Evolutionary conservation across 345 rosid genomes (phyloP), one percentile per base, ranked within the genome.

Genomic region (Citrus reticulata): DNA sequence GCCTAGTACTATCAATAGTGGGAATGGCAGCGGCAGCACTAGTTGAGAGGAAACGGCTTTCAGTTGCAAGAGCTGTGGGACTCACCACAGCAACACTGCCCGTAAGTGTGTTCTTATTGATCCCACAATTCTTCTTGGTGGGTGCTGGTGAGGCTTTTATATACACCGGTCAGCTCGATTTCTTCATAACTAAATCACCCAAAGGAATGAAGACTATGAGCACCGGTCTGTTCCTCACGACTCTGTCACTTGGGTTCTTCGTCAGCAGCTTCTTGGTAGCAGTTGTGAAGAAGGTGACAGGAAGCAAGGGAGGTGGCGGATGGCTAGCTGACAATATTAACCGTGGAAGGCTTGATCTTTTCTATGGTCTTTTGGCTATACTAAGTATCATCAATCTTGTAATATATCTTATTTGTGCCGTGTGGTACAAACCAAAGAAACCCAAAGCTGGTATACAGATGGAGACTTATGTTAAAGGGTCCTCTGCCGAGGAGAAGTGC

Each of bases 131-230:
- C 82, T 84, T 88, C 83, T 35, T 91, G 42, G 87, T 89, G 10
- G 95, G 93, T 55, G 32, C 91, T 6, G 95, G 91, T 4, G 95
- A 91, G 80, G 92, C 90, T 1, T 86, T 89, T 77, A 85, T 89
- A 59, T 91, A 89, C 90, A 84, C 91, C 0, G 95, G 95, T 63
- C 91, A 89, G 81, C 91, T 88, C 22, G 91, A 89, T 76, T 85
- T 91, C 91, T 91, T 91, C 88, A 87, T 89, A 71, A 91, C 93
- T 6, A 85, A 87, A 60, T 88, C 93, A 9, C 91, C 93, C 1
- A 86, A 89, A 84, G 90, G 93, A 77, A 89, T 90, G 93, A 91
- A 90, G 82, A 91, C 91, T 0, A 87, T 91, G 85, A 89, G 95
- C 89, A 91, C 91, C 0, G 95, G 91, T 11, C 90, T 91, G 46